Evolutionary conservation across 2,329 filamentous ascomycete species (phyloP).

Genomic region (Ophiostoma sp.): DNA sequence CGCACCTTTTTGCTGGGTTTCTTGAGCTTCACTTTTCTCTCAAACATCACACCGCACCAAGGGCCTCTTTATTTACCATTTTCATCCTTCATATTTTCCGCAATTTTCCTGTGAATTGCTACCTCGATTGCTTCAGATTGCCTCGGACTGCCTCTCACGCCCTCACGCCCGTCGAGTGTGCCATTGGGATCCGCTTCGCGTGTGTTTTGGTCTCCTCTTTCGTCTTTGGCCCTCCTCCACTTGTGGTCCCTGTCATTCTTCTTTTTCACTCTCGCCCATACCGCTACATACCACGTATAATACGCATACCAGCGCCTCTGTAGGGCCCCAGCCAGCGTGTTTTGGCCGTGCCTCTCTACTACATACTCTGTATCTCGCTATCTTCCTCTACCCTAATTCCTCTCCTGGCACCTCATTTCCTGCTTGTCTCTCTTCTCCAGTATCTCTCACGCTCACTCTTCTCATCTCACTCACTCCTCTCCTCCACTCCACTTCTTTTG

Average conservation of each 20-base stretch:
- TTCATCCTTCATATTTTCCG: background rate
- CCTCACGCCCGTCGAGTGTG: background rate
- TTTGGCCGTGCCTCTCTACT: too few species aligned
- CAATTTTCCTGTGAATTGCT: slow-evolving; percentile 2
- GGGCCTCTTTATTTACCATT: background rate
- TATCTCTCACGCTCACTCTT: slow-evolving; percentile 1
- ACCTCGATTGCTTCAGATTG: background rate
- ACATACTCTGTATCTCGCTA: too few species aligned
- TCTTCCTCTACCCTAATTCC: slow-evolving; percentile 10
- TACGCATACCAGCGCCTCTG: slow-evolving; percentile 22
- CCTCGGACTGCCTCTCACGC: background rate
- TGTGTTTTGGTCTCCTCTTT: slow-evolving; percentile 21
- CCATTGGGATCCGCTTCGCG: slow-evolving; percentile 21
- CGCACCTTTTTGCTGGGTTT: background rate
- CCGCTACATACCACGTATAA: too few species aligned
- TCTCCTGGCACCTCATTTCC: slow-evolving; percentile 12
- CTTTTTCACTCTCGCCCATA: slow-evolving; percentile 8
- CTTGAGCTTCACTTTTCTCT: background rate
- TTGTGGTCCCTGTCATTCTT: slow-evolving; percentile 21
- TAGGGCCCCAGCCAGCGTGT: slow-evolving; percentile 18
- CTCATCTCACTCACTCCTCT: background rate
- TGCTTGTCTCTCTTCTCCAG: background rate
- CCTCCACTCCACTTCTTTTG: slow-evolving; percentile 10
- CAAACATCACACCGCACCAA: background rate
- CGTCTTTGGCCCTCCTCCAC: slow-evolving; percentile 15